Evolutionary conservation across 2,329 filamentous ascomycete genomes (phyloP).

Genomic region (Ophiosphaerella korrae): DNA sequence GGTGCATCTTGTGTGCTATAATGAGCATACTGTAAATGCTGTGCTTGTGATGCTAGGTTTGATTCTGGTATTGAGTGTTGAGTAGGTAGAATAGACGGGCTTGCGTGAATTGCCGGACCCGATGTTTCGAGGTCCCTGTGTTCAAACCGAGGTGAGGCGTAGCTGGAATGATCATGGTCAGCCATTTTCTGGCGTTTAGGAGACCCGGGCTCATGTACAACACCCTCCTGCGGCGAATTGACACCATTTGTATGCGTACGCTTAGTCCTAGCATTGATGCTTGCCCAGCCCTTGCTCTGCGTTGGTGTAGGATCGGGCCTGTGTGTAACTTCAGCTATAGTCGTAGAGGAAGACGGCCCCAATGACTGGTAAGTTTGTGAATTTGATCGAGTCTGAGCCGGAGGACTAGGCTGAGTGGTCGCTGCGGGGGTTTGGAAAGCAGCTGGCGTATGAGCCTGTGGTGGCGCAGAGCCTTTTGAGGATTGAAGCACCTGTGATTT

Average conservation of each 20-base stretch:
- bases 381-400: not conserved
- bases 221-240: conserved; percentile 33
- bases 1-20: conserved; percentile 37
- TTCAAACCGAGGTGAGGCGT: conserved; percentile 21
- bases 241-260: conserved; percentile 45
- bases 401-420: not conserved
- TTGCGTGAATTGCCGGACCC: conserved; percentile 22
- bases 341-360: conserved; percentile 1
- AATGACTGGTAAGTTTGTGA: conserved; percentile 8
- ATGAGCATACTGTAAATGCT: conserved; percentile 27
- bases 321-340: conserved; percentile 24
- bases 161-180: conserved; percentile 42
- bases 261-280: conserved; percentile 51
- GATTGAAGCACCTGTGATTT: conserved; percentile 16
- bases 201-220: conserved; percentile 42
- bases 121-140: conserved; percentile 17
- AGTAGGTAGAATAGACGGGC: conserved; percentile 27
- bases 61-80: conserved; percentile 38
- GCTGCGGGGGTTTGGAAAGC: conserved; percentile 1
- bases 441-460: conserved; percentile 4
- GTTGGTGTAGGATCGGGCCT: conserved; percentile 20
- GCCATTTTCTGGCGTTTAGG: conserved; percentile 54
- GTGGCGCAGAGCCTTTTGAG: conserved; percentile 6
- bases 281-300: conserved; percentile 48
- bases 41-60: conserved; percentile 28